Conservation (phyloP, 2,329 filamentous ascomycete genomes). For the Botryotinia calthae region DNA sequence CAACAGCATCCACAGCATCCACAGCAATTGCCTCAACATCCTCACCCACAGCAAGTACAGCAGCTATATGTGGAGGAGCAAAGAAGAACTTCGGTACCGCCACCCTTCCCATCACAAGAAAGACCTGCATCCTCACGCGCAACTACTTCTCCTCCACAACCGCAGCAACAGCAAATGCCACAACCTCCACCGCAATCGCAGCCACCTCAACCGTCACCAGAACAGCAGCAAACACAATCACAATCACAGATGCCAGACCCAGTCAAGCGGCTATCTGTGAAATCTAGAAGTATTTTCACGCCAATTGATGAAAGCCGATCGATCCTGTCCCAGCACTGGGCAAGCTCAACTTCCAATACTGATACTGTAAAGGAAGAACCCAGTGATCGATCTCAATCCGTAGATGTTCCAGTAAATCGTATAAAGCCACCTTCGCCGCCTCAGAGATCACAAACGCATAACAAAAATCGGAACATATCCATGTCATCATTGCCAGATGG, state of each 20-base stretch:
- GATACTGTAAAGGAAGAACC: constrained; percentile 33
- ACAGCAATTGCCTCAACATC: constrained; percentile 43
- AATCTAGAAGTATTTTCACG: constrained; percentile 81
- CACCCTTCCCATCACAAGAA: constrained; percentile 63
- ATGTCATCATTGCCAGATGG: constrained; percentile 56
- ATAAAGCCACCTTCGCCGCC: constrained; percentile 56
- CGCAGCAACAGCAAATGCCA: constrained; percentile 55
- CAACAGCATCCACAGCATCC: constrained; percentile 25
- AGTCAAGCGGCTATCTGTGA: constrained; percentile 50
- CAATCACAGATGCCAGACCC: constrained; percentile 51
- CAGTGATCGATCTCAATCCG: constrained; percentile 57
- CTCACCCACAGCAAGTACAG: constrained; percentile 52
- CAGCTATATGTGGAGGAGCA: constrained; percentile 76
- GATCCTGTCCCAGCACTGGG: constrained; percentile 80
- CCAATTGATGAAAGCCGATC: constrained; percentile 93
- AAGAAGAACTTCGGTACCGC: constrained; percentile 68
- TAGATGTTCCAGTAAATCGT: constrained; percentile 57
- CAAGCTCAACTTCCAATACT: constrained; percentile 55
- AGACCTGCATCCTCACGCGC: constrained; percentile 47
- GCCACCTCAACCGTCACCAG: constrained; percentile 41
- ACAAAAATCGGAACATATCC: constrained; percentile 49
- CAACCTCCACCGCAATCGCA: constrained; percentile 46
- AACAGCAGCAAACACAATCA: constrained; percentile 48
- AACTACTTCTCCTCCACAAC: constrained; percentile 56
- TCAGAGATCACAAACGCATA: constrained; percentile 45